A percentile compares a stretch with the other conserved stretches of the same genome.
Evolutionary conservation across 2,329 filamentous ascomycete species (phyloP).

Genomic region (Trichophyton mentagrophytes): DNA sequence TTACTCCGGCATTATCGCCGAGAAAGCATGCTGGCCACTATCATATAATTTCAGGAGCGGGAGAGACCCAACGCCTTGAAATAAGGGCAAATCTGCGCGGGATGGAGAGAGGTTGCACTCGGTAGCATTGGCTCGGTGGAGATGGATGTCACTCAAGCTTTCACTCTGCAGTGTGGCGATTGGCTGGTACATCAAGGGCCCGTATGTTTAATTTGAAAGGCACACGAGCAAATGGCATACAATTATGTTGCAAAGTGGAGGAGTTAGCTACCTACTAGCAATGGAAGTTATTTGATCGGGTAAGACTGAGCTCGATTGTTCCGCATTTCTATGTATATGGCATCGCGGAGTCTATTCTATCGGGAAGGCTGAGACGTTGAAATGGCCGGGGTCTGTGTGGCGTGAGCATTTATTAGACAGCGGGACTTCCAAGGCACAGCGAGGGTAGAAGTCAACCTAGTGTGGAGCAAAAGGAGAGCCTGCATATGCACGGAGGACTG

Average conservation of each 20-base stretch:
- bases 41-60: not conserved
- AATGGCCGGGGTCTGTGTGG: not conserved
- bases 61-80: not conserved
- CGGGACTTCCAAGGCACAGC: not conserved
- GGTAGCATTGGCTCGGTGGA: not conserved
- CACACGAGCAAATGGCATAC: not conserved
- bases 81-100: not conserved
- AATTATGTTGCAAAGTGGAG: not conserved
- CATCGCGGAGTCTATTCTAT: not conserved
- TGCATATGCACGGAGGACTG: not conserved
- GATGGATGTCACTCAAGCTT: not conserved
- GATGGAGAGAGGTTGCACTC: conserved; percentile 2
- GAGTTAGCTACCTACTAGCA: not conserved
- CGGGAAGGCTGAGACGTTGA: not conserved
- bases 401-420: not conserved
- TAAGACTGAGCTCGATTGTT: not conserved
- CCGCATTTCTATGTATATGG: not conserved
- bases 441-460: not conserved
- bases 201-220: not conserved
- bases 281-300: not conserved
- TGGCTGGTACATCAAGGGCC: not conserved
- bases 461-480: not conserved
- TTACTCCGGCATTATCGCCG: not conserved
- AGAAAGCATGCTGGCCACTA: not conserved
- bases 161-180: not conserved